Percentiles rank a stretch among this genome's conserved stretches.
phyloP scores from a whole-genome alignment of 805 yeast species.

The Ogataea trehaloabstinens region DNA sequence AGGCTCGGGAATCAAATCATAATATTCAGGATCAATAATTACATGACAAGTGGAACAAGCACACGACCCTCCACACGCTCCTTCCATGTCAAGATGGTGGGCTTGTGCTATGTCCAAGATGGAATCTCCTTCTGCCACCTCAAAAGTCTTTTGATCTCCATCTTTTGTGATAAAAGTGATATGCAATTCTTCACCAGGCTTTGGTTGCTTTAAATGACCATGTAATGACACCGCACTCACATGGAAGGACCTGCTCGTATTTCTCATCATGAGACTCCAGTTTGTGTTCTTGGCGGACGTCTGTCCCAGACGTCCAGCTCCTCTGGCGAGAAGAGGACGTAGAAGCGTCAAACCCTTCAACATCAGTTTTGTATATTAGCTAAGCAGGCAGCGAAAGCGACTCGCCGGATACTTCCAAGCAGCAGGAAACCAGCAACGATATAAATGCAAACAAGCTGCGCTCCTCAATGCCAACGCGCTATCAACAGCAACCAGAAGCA shows the following conservation, averaged over 20 bases:
- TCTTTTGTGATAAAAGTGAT: constrained; percentile 91
- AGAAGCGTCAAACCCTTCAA: too few species aligned
- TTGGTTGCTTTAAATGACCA: constrained; percentile 88
- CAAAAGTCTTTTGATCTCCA: constrained; percentile 76
- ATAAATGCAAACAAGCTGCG: too few species aligned
- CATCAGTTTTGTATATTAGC: too few species aligned
- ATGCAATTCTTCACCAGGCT: constrained; percentile 87
- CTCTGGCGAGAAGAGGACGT: too few species aligned
- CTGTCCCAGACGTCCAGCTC: too few species aligned
- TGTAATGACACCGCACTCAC: constrained; percentile 39
- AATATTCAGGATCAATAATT: constrained; percentile 91
- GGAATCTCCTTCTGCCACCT: constrained; percentile 91
- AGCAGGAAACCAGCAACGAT: too few species aligned
- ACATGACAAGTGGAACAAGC: constrained; percentile 98
- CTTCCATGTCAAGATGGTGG: constrained; percentile 91
- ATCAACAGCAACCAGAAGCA: too few species aligned
- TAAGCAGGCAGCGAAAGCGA: too few species aligned
- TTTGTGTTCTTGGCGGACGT: too few species aligned
- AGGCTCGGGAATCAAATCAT: constrained; percentile 90
- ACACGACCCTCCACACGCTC: constrained; percentile 98
- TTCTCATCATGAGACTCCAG: too few species aligned
- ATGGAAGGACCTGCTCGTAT: constrained; percentile 17
- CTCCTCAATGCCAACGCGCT: too few species aligned
- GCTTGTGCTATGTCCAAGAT: constrained; percentile 94
- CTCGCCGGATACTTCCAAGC: too few species aligned